Evolutionary conservation across 192 early-diverging fungal species (phyloP), one percentile per base, ranked within the genome.

Genomic region (Diversispora epigaea): DNA sequence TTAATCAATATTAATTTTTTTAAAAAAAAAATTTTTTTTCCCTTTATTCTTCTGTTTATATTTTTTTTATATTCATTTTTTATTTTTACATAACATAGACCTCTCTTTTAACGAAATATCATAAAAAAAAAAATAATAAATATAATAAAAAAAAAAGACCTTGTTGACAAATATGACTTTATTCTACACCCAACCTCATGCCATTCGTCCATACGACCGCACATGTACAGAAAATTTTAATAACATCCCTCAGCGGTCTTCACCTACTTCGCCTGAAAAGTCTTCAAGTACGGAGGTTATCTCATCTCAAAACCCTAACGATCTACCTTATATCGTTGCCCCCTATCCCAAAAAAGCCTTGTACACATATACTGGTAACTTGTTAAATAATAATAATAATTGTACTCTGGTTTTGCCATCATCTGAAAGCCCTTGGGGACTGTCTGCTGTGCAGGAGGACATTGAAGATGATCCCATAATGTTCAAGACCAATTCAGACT

Each of bases 161-260:
- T 63, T 63, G 61, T 63, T 63, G 61, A 17, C 61, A 63, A 63
- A 7, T 7, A 63, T 68, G 67, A 68, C 67, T 25, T 52, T 68
- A 22, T 32, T 68, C n/a, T 68, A 68, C 49, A 68, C 46, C 22
- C 67, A 47, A 68, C 46, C 49, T 68, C 60, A 62, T 21, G 21
- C 21, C 21, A 63, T 63, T 39, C 61, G 40, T 6, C 45, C 45
- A 15, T 68, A 32, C 21, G 67, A 68, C 46, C 67, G 46, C 67
- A 49, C 67, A 14, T 68, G 46, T 40, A 68, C 67, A 22, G 67
- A 68, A 68, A 46, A 49, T 19, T 68, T 22, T 52, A 68, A 50
- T 52, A 52, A 21, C 21, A 22, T 39, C 49, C 67, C 67, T 52
- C 67, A 46, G 32, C 67, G 45, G 21, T 52, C 67, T 32, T 50